Evolutionary conservation across 306 rosid genomes (phyloP).

Genomic region (Pyrus communis): DNA sequence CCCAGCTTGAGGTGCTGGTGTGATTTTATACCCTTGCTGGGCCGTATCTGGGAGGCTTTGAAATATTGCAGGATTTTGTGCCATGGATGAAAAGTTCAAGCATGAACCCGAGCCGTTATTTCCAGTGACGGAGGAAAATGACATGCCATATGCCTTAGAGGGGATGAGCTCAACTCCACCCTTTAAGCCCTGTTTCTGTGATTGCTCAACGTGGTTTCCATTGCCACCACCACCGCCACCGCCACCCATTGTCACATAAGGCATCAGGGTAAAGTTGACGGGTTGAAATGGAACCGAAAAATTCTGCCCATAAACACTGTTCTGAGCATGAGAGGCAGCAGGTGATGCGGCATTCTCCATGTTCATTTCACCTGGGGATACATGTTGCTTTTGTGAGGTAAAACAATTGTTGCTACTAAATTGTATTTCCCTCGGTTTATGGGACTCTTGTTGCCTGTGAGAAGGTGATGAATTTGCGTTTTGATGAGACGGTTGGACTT

Average conservation of each 20-base stretch:
- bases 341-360: constrained; percentile 32
- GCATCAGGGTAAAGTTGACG: constrained; percentile 48
- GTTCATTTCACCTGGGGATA: constrained; percentile 17
- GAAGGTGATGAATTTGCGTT: constrained; percentile 30
- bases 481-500: constrained; percentile 33
- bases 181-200: constrained; percentile 35
- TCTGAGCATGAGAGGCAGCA: constrained; percentile 33
- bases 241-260: constrained; percentile 33
- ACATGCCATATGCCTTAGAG: constrained; percentile 57
- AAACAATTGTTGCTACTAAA: constrained; percentile 29
- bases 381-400: constrained; percentile 38
- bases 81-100: constrained; percentile 20
- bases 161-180: constrained; percentile 42
- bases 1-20: constrained; percentile 29
- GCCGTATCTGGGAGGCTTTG: constrained; percentile 47
- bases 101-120: constrained; percentile 16
- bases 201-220: constrained; percentile 41
- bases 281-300: constrained; percentile 53
- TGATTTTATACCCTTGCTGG: constrained; percentile 40
- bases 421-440: constrained; percentile 26
- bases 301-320: constrained; percentile 38
- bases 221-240: constrained; percentile 30
- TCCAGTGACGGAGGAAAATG: constrained; percentile 33
- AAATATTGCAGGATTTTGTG: constrained; percentile 24
- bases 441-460: constrained; percentile 37